Conservation (phyloP, 768 basidiomycete genomes). For the Artomyces pyxidatus region DNA sequence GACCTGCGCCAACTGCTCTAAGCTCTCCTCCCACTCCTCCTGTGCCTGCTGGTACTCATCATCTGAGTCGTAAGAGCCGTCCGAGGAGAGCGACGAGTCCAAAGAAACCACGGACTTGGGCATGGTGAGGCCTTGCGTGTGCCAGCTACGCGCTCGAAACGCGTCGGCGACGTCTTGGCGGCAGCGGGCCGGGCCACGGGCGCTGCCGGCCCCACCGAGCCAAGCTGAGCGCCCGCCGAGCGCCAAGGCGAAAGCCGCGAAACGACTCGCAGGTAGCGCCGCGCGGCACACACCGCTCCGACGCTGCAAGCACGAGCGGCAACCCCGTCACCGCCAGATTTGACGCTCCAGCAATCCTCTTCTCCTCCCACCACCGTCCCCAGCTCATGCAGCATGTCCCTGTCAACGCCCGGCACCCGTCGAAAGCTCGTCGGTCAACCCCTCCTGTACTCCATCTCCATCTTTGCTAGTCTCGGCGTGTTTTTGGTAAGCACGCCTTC, state of each 20-base stretch:
- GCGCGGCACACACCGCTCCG: too few species aligned
- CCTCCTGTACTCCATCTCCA: conserved; percentile 70
- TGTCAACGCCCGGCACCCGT: conserved; percentile 23
- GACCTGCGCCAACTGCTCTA: conserved; percentile 77
- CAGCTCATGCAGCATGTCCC: conserved; percentile 48
- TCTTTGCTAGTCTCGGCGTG: conserved; percentile 78
- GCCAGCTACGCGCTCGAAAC: too few species aligned
- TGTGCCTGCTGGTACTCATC: conserved; percentile 74
- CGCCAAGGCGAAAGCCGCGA: background rate
- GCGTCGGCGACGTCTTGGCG: too few species aligned
- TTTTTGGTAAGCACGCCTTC: conserved; percentile 58
- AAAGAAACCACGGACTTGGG: conserved; percentile 53
- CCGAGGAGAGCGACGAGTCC: conserved; percentile 43
- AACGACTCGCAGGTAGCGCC: too few species aligned
- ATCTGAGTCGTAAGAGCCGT: conserved; percentile 43
- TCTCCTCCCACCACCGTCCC: conserved; percentile 3
- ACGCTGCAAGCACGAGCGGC: conserved; percentile 1
- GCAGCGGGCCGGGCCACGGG: too few species aligned
- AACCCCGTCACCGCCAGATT: conserved; percentile 6
- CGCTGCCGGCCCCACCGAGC: conserved; percentile 1
- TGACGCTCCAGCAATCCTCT: conserved; percentile 4
- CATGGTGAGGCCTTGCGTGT: conserved; percentile 38
- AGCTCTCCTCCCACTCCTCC: conserved; percentile 89
- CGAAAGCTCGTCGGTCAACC: conserved; percentile 67
- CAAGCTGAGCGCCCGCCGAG: background rate